phyloP scores from a whole-genome alignment of 148 eudicot species.

The Nepenthes gracilis region DNA sequence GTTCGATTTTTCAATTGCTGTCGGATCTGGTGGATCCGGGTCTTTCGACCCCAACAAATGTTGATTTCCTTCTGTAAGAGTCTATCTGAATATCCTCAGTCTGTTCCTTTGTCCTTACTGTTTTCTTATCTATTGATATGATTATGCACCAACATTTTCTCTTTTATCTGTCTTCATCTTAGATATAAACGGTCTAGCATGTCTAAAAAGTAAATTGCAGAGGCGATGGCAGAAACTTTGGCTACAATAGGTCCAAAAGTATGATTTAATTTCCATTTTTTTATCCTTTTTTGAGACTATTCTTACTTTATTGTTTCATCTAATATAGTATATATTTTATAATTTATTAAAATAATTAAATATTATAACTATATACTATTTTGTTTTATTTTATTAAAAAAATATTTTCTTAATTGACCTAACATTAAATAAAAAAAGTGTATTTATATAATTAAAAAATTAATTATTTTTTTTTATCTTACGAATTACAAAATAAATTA shows the following conservation, averaged over 20 bases:
- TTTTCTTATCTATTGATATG: not conserved
- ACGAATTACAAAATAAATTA: too few relatives aligned
- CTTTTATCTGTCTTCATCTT: slow-evolving; percentile 6
- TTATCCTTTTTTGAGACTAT: not conserved
- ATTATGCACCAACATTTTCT: not conserved
- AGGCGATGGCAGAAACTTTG: slow-evolving; percentile 71
- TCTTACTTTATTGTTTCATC: not conserved
- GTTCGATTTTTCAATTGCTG: not conserved
- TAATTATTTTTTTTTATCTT: too few relatives aligned
- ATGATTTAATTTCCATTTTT: not conserved
- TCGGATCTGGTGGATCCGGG: slow-evolving; percentile 27
- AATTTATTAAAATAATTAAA: too few relatives aligned
- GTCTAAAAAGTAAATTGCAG: slow-evolving; percentile 59
- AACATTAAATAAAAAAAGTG: too few relatives aligned
- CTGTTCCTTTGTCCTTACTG: not conserved
- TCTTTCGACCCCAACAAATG: slow-evolving; percentile 97
- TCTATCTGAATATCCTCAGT: slow-evolving; percentile 3
- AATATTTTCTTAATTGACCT: too few relatives aligned
- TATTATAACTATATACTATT: too few relatives aligned
- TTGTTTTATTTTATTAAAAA: too few relatives aligned
- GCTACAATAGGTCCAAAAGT: slow-evolving; percentile 93
- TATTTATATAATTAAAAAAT: too few relatives aligned
- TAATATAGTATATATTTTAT: too few relatives aligned
- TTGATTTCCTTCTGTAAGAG: slow-evolving; percentile 88
- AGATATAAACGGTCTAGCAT: slow-evolving; percentile 81